Conservation (phyloP, 2,329 filamentous ascomycete genomes). For the Penicillium sp. region DNA sequence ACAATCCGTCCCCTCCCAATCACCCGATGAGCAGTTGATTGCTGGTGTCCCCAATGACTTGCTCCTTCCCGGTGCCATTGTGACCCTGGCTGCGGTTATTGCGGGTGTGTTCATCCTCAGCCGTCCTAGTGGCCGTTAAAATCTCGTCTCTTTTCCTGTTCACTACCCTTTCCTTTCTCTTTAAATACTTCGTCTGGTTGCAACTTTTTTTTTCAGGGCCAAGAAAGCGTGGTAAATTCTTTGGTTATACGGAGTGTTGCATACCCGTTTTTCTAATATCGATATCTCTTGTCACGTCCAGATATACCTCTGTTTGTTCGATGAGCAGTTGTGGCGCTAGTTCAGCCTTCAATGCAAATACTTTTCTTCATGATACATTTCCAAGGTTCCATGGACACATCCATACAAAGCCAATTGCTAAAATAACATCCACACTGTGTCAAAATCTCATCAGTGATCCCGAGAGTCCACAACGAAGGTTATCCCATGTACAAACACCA, state of each 20-base stretch:
- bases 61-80: constrained; percentile 88
- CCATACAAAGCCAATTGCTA: too few relatives aligned
- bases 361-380: constrained; percentile 10
- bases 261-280: constrained; percentile 28
- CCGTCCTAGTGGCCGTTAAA: constrained; percentile 57
- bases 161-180: constrained; percentile 9
- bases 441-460: too few relatives aligned
- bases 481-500: too few relatives aligned
- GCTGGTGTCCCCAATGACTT: constrained; percentile 92
- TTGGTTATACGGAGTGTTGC: constrained; percentile 12
- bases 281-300: constrained; percentile 25
- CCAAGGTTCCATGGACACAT: too few relatives aligned
- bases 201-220: neutral
- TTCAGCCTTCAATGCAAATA: constrained; percentile 33
- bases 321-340: constrained; percentile 22
- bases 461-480: too few relatives aligned
- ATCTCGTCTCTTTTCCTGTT: constrained; percentile 3
- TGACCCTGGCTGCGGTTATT: constrained; percentile 92
- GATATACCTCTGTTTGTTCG: constrained; percentile 30
- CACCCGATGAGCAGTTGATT: constrained; percentile 74
- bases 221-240: constrained; percentile 5
- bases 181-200: constrained; percentile 5
- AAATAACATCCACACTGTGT: too few relatives aligned
- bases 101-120: constrained; percentile 89
- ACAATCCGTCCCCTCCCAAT: constrained; percentile 47